Percentiles rank a stretch among this genome's conserved stretches.
These are phyloP conservation scores for Tylopilus cervinicoccineus DNA, from an alignment of 768 basidiomycete species.

Conservation along the genomic window DNA sequence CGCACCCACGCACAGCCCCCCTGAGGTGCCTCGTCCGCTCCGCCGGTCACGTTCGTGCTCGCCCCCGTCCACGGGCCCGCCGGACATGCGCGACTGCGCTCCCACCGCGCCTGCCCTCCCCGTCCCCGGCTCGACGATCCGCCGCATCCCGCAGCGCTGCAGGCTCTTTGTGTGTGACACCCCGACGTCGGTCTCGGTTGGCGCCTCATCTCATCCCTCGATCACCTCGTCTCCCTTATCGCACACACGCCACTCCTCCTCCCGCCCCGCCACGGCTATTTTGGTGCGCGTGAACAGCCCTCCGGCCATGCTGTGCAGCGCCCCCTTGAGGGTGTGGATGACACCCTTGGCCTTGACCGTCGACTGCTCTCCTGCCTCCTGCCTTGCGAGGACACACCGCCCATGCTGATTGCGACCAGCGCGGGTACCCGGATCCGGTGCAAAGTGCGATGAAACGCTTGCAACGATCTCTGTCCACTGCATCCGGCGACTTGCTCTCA, in stretches of 20 bases:
- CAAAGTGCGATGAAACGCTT: constrained; percentile 11
- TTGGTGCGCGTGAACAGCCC: constrained; percentile 11
- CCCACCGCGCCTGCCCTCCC: constrained; percentile 8
- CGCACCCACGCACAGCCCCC: constrained; percentile 29
- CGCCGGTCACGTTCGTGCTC: constrained; percentile 9
- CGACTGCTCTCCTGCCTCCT: constrained; percentile 2
- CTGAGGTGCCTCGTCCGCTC: constrained; percentile 1
- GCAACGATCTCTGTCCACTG: neutral
- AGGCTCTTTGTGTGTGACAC: neutral
- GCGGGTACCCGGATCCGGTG: constrained; percentile 9
- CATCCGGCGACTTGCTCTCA: constrained; percentile 9
- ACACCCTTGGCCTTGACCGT: neutral
- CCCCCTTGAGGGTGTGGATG: no score
- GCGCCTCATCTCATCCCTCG: neutral
- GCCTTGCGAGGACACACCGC: constrained; percentile 7
- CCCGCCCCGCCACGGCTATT: constrained; percentile 2
- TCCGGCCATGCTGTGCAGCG: constrained; percentile 9
- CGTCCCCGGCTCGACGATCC: neutral
- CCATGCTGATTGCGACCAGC: constrained; percentile 15
- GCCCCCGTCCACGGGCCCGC: neutral
- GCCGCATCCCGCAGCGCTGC: neutral
- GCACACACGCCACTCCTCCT: neutral
- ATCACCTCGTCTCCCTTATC: neutral
- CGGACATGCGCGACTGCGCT: constrained; percentile 8
- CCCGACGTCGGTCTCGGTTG: neutral